These are phyloP conservation scores for Mycena alexandri DNA, from an alignment of 768 basidiomycete species.

Conservation along the genomic window DNA sequence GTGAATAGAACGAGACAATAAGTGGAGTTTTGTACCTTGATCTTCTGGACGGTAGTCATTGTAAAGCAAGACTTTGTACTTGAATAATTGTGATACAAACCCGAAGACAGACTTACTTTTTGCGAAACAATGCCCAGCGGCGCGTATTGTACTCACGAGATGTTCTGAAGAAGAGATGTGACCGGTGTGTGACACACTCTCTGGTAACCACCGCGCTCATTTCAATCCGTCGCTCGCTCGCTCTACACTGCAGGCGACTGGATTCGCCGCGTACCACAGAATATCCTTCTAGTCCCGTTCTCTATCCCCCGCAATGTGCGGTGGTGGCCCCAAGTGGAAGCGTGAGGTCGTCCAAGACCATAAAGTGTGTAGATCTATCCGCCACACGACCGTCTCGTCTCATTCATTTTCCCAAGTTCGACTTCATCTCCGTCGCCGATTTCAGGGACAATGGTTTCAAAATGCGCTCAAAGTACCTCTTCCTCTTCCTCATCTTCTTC, in stretches of 20 bases:
- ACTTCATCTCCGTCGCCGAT: constrained; percentile 95
- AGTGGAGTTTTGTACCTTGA: constrained; percentile 66
- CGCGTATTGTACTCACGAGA: too few species aligned
- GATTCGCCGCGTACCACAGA: constrained; percentile 56
- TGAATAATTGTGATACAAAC: too few species aligned
- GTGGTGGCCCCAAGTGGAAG: constrained; percentile 92
- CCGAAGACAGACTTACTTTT: too few species aligned
- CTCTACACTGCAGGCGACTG: constrained; percentile 58
- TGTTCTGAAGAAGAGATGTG: too few species aligned
- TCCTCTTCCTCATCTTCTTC: constrained; percentile 92
- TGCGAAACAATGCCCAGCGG: too few species aligned
- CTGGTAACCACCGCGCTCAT: constrained; percentile 35
- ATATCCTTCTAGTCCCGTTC: constrained; percentile 41
- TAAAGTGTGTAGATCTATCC: constrained; percentile 70
- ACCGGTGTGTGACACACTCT: background rate
- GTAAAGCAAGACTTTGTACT: background rate
- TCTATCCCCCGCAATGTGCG: constrained; percentile 64
- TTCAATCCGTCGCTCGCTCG: constrained; percentile 38
- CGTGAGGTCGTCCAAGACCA: constrained; percentile 97
- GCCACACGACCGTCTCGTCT: constrained; percentile 14
- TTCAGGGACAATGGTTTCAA: constrained; percentile 90
- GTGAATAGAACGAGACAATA: constrained; percentile 42
- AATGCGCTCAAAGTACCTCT: constrained; percentile 90
- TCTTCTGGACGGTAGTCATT: constrained; percentile 81
- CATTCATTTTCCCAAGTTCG: constrained; percentile 71